Base-by-base conservation (phyloP, 169 alveolate genomes). In the Eimeria praecox region DNA sequence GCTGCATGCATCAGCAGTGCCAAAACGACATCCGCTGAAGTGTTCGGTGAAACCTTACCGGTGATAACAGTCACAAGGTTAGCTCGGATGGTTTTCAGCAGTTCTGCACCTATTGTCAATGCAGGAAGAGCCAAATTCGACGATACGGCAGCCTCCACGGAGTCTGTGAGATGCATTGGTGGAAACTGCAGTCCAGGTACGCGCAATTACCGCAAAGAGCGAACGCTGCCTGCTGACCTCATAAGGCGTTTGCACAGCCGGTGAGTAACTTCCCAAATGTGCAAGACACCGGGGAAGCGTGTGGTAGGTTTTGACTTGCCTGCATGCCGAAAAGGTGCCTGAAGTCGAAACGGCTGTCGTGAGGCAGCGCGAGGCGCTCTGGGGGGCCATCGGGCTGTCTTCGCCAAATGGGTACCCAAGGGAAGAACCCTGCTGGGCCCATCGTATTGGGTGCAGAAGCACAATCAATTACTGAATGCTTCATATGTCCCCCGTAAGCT, bases 331-430 rank as follows among this genome's bases (percentile, higher is more conserved):
- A 83, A 35, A 83, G 91, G 0, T 22, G 75, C 77, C 91, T 83
- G 38, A 83, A 83, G 77, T 83, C 91, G 54, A 83, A 33, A 22
- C 49, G 46, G 10, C 0, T 27, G 40, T 83, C 56, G 27, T 9
- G 75, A 1, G 77, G 91, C 91, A 83, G 24, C 3, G 49, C 2
- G 2, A 52, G 54, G 73, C 91, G 91, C 33, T 83, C 91, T 6
- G 91, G 91, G 35, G 16, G 75, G 49, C 33, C 77, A 0, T 18
- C 91, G n/a, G 10, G 54, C 91, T 83, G 56, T 56, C 77, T 35
- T 56, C 91, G 91, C 91, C 91, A 83, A 3, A 22, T 64, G 30
- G 49, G 59, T 10, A 83, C 91, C 91, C 91, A 83, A 33, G 91
- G 75, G 54, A 83, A 83, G 73, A 22, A 2, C 33, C 91, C 91